Evolutionary conservation across 805 yeast genomes (phyloP), one percentile per base, ranked within the genome.

Genomic region (Candida boleticola): DNA sequence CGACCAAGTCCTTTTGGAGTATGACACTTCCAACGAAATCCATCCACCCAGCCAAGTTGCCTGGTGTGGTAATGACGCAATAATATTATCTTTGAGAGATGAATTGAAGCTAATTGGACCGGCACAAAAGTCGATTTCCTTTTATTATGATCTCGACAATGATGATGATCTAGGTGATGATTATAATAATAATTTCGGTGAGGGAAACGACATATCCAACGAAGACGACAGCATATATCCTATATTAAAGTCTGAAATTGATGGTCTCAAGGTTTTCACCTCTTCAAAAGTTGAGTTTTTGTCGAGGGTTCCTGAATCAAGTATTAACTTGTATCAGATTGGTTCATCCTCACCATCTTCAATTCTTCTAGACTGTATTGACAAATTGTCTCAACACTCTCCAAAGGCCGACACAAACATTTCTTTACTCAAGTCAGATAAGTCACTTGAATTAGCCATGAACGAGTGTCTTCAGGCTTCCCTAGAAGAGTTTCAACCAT

Each of bases 11-110:
- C 61, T 78, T 13, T 60, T 74, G 33, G 75, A 70, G 36, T 75
- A 69, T 51, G 72, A 66, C 45, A 57, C 71, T 6, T 64, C 77
- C 3, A 61, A 60, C 34, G 72, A 70, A 46, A 54, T 60, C 21
- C 41, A 61, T 4, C 45, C 51, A 0, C 81, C 84, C 0, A 59
- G 54, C 32, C 73, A 74, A 45, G 63, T 86, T 16, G 73, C 72
- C 43, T 93, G 97, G 98, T 84, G 96, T 57, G 88, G 92, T 0
- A 80, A 83, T 50, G 96, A 89, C 61, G 88, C 93, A 0, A 80
- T 90, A 1, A 80, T 82, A 0, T 55, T 83, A 10, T 64, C 79
- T n/a, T 66, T 79, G 1, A 66, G 74, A 2, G 92, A 84, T 50
- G 89, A 84, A 40, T 52, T 89, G 21, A 75, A 76, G 45, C 57